phyloP scores from a whole-genome alignment of 805 yeast species.

The Candida oleophila region DNA sequence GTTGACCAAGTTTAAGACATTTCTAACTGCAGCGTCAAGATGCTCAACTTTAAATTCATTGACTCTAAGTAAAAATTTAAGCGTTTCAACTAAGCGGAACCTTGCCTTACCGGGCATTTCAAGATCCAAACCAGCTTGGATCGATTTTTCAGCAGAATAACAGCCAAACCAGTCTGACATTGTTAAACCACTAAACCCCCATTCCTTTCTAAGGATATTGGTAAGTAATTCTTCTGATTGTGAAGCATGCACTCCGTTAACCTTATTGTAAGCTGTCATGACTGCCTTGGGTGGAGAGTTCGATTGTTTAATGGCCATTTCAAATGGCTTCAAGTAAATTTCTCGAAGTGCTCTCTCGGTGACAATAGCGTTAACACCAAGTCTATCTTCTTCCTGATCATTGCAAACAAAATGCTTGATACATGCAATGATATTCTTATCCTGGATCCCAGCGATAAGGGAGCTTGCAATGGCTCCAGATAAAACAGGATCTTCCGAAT shows the following conservation, averaged over 20 bases:
- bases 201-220: conserved; percentile 52
- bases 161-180: conserved; percentile 70
- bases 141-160: conserved; percentile 44
- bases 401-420: conserved; percentile 65
- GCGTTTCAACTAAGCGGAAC: conserved; percentile 40
- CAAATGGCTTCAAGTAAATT: conserved; percentile 62
- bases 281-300: conserved; percentile 45
- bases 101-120: conserved; percentile 68
- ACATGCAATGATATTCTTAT: conserved; percentile 49
- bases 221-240: conserved; percentile 43
- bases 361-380: conserved; percentile 46
- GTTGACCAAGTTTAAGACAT: conserved; percentile 48
- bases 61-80: conserved; percentile 41
- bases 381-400: conserved; percentile 59
- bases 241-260: conserved; percentile 60
- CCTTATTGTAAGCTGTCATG: conserved; percentile 64
- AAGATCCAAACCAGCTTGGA: conserved; percentile 58
- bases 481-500: conserved; percentile 58
- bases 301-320: conserved; percentile 52
- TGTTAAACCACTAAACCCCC: conserved; percentile 54
- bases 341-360: conserved; percentile 65
- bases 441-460: conserved; percentile 55
- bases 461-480: conserved; percentile 48
- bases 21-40: conserved; percentile 49
- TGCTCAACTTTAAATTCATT: conserved; percentile 40